These are phyloP conservation scores for Populus hybrid DNA, from an alignment of 441 rosid genomes.

Conservation along the genomic window DNA sequence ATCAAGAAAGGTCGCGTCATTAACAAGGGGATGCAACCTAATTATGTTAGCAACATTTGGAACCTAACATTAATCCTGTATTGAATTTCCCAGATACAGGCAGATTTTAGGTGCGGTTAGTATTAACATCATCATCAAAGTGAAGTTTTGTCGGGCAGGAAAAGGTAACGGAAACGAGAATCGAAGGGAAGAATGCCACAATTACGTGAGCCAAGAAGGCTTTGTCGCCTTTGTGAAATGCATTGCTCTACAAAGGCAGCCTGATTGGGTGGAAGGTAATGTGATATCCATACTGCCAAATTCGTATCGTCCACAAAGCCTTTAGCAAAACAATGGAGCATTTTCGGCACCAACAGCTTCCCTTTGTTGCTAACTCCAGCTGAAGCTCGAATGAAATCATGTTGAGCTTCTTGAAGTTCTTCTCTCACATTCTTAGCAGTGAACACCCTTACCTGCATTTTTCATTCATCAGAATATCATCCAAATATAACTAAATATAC, in stretches of 20 bases:
- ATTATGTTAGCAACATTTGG: background rate
- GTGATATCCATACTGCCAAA: conserved; percentile 81
- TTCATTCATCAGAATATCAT: conserved; percentile 2
- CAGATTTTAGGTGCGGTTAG: background rate
- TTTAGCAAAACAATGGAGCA: conserved; percentile 76
- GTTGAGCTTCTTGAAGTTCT: conserved; percentile 84
- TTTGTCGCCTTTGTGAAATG: conserved; percentile 64
- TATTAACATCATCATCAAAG: conserved; percentile 12
- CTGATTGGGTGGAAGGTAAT: conserved; percentile 69
- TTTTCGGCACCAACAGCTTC: conserved; percentile 73
- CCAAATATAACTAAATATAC: background rate
- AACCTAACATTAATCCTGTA: background rate
- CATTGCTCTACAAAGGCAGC: conserved; percentile 83
- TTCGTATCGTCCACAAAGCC: conserved; percentile 65
- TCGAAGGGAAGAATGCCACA: conserved; percentile 78
- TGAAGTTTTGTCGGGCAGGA: conserved; percentile 48
- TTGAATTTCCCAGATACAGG: background rate
- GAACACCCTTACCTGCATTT: conserved; percentile 72
- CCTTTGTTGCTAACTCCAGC: conserved; percentile 87
- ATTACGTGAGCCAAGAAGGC: conserved; percentile 64
- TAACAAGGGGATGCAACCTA: background rate
- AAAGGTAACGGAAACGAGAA: conserved; percentile 76
- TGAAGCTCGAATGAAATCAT: conserved; percentile 69
- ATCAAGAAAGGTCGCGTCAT: background rate
- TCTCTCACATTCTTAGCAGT: conserved; percentile 60